phyloP scores from a whole-genome alignment of 257 asterid species.

The Jacaranda copaia region DNA sequence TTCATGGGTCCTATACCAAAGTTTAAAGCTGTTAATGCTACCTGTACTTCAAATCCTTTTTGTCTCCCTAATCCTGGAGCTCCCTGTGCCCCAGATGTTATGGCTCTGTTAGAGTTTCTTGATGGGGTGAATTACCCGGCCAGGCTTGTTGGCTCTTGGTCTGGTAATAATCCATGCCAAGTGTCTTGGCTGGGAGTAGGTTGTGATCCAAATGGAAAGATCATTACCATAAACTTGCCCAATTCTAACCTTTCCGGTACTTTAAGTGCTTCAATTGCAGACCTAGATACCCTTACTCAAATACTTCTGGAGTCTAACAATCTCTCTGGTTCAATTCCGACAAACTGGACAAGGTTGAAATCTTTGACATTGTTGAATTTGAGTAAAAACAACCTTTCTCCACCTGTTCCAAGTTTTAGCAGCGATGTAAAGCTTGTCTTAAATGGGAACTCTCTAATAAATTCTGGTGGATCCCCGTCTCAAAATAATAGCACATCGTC shows the following conservation, averaged over 20 bases:
- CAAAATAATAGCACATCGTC: slow-evolving; percentile 42
- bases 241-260: slow-evolving; percentile 68
- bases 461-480: slow-evolving; percentile 44
- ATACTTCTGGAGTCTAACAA: slow-evolving; percentile 65
- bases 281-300: slow-evolving; percentile 65
- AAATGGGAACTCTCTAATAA: slow-evolving; percentile 57
- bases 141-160: slow-evolving; percentile 78
- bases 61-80: slow-evolving; percentile 61
- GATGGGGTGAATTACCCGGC: slow-evolving; percentile 74
- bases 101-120: slow-evolving; percentile 75
- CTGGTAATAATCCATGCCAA: slow-evolving; percentile 73
- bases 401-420: slow-evolving; percentile 69
- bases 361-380: slow-evolving; percentile 65
- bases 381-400: slow-evolving; percentile 71
- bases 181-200: slow-evolving; percentile 74
- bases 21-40: slow-evolving; percentile 61
- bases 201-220: slow-evolving; percentile 57
- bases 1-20: slow-evolving; percentile 84
- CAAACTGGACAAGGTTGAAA: slow-evolving; percentile 67
- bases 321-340: slow-evolving; percentile 69
- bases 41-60: slow-evolving; percentile 61
- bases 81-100: slow-evolving; percentile 67
- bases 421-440: slow-evolving; percentile 51
- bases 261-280: slow-evolving; percentile 70
- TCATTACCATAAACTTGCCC: slow-evolving; percentile 61